phyloP scores from a whole-genome alignment of 768 basidiomycete genomes.

The Termitomyces sp. region DNA sequence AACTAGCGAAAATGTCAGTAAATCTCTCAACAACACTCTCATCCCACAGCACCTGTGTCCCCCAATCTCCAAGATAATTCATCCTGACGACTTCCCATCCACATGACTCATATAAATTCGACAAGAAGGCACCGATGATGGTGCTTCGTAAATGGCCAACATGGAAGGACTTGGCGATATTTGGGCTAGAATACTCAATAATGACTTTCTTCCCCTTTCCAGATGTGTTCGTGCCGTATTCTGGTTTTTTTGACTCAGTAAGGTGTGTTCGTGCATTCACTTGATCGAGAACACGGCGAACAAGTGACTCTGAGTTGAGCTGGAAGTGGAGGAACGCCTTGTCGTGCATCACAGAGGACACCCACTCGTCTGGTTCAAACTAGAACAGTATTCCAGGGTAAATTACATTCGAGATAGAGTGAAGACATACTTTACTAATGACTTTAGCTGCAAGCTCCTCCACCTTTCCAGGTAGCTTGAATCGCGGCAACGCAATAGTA shows the following conservation, averaged over 20 bases:
- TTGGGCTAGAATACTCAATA: conserved; percentile 93
- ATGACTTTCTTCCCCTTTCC: conserved; percentile 81
- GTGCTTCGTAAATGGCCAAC: conserved; percentile 95
- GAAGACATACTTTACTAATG: conserved; percentile 59
- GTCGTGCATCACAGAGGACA: conserved; percentile 64
- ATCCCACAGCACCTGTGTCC: conserved; percentile 73
- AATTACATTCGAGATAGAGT: not conserved
- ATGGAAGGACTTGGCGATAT: conserved; percentile 98
- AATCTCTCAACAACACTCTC: not conserved
- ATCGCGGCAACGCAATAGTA: conserved; percentile 87
- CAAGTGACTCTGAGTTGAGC: conserved; percentile 58
- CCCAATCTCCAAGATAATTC: conserved; percentile 99
- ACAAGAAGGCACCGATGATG: conserved; percentile 96
- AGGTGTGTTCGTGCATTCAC: conserved; percentile 68
- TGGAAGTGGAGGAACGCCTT: conserved; percentile 84
- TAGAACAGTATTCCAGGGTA: conserved; percentile 21
- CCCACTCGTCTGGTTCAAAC: conserved; percentile 83
- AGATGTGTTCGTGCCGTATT: conserved; percentile 77
- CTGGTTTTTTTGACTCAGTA: conserved; percentile 49
- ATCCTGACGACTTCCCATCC: conserved; percentile 90
- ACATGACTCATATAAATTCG: conserved; percentile 85
- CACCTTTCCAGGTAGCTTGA: conserved; percentile 77
- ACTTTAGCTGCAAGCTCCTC: conserved; percentile 75
- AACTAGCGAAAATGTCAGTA: conserved; percentile 37
- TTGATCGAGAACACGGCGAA: conserved; percentile 63